Base-by-base conservation (phyloP, 176 grass and related monocot genomes). In the Carex cristatella region DNA sequence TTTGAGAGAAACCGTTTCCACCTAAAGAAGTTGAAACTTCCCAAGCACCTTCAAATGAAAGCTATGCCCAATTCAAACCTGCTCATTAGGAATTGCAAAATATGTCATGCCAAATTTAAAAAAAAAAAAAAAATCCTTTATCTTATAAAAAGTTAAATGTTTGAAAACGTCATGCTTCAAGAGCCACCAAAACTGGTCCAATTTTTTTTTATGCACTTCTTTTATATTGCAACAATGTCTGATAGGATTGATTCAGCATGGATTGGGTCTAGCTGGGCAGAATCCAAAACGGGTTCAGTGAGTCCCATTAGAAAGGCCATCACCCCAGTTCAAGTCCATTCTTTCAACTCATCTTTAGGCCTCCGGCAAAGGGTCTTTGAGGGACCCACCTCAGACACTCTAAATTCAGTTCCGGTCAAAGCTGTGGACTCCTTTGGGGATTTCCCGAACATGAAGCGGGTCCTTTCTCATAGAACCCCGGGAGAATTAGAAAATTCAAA, bases 221-320 rank as follows among this genome's bases (percentile, higher is more conserved):
- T 23, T 23, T 23, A 23, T 23, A 23, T 23, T 23, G 23, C 23
- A 23, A 23, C 23, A 23, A 23, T 94, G 59, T 94, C 95, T n/a
- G 92, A 98, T 81, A 90, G 88, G 84, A 98, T 98, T 88, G 95
- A 98, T 83, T 91, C 89, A 69, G 91, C 90, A 61, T 97, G 94
- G 94, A 90, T 89, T 84, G 95, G 91, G 81, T 94, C 89, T 71
- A 87, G 86, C 83, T 81, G 88, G 82, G 64, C 88, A 62, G 82
- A 88, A 30, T 74, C 58, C 37, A 87, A 91, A 85, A 75, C 28
- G 16, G 88, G 87, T 57, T 76, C 85, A 84, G 62, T 56, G 85
- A 86, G 32, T 63, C 81, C 86, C 81, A 77, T 81, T 62, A 88
- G 31, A 86, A 97, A 87, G 70, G 65, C 84, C 37, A 87, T 84